Conservation (phyloP, 2,329 filamentous ascomycete genomes). For the Camptophora hylomeconis region DNA sequence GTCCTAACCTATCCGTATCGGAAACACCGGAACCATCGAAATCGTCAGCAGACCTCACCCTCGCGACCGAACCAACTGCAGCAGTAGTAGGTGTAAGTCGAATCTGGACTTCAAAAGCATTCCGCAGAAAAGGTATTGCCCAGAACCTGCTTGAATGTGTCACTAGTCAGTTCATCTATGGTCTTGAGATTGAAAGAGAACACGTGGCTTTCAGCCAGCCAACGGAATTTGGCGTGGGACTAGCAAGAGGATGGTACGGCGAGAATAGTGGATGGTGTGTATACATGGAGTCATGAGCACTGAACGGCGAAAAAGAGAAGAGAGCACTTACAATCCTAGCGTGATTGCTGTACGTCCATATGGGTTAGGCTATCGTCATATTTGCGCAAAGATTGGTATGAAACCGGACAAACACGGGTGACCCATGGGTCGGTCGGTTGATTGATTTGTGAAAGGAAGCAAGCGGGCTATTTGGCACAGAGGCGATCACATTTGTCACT, state of each 20-base stretch:
- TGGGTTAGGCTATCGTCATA: too few relatives aligned
- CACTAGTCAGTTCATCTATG: constrained; percentile 41
- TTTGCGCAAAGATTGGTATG: too few relatives aligned
- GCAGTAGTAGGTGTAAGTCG: constrained; percentile 50
- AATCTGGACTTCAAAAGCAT: constrained; percentile 49
- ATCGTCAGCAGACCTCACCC: constrained; percentile 14
- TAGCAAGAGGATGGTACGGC: constrained; percentile 48
- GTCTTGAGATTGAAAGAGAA: constrained; percentile 40
- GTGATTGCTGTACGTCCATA: too few relatives aligned
- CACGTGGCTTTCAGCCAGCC: constrained; percentile 52
- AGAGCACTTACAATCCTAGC: too few relatives aligned
- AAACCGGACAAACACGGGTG: too few relatives aligned
- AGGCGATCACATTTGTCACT: too few relatives aligned
- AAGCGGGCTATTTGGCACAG: too few relatives aligned
- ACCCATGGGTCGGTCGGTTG: too few relatives aligned
- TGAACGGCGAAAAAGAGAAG: too few relatives aligned
- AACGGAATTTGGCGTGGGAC: constrained; percentile 45
- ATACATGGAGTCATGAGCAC: constrained; percentile 34
- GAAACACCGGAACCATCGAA: too few relatives aligned
- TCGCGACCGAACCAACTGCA: constrained; percentile 28
- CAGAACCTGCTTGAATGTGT: constrained; percentile 44
- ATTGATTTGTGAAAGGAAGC: too few relatives aligned
- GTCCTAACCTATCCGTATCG: constrained; percentile 1
- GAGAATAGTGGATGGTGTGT: constrained; percentile 43
- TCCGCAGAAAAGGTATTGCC: constrained; percentile 45